A percentile compares a stretch with the other conserved stretches of the same genome.
phyloP scores from a whole-genome alignment of 441 rosid species.

The Bruguiera hainesii region DNA sequence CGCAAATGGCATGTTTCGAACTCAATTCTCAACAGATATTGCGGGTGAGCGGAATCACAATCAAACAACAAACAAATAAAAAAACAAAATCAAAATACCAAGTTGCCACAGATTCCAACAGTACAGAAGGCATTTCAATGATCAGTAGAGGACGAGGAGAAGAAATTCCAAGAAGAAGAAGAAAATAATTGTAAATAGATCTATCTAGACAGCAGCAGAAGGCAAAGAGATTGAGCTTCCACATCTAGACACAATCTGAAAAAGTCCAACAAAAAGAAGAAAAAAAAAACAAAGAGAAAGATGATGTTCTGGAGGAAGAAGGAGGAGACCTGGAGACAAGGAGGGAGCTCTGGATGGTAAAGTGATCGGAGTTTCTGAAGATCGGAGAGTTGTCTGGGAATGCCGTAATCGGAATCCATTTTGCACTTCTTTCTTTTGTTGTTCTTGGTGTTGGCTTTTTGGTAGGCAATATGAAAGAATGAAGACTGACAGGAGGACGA shows the following conservation, averaged over 20 bases:
- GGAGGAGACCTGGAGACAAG: conserved; percentile 79
- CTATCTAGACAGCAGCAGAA: conserved; percentile 23
- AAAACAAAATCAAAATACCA: neutral
- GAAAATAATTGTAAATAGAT: neutral
- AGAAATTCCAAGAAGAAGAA: neutral
- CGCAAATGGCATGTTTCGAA: conserved; percentile 8
- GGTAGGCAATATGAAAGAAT: neutral
- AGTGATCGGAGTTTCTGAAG: conserved; percentile 84
- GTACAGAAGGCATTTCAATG: neutral
- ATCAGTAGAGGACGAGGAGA: too few species aligned
- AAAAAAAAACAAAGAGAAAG: neutral
- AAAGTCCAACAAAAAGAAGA: neutral
- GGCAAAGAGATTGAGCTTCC: neutral
- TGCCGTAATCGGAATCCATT: conserved; percentile 97
- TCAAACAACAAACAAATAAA: neutral
- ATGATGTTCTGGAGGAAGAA: neutral
- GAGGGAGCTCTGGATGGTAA: conserved; percentile 86
- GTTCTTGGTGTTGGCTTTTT: neutral
- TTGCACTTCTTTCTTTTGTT: neutral
- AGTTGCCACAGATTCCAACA: neutral
- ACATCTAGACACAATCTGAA: neutral
- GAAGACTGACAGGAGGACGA: too few species aligned
- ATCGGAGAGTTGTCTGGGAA: conserved; percentile 89
- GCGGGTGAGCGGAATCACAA: neutral
- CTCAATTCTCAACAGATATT: neutral